Evolutionary conservation across 2,329 filamentous ascomycete genomes (phyloP).

Genomic region (Fusarium brevicatenulatum): DNA sequence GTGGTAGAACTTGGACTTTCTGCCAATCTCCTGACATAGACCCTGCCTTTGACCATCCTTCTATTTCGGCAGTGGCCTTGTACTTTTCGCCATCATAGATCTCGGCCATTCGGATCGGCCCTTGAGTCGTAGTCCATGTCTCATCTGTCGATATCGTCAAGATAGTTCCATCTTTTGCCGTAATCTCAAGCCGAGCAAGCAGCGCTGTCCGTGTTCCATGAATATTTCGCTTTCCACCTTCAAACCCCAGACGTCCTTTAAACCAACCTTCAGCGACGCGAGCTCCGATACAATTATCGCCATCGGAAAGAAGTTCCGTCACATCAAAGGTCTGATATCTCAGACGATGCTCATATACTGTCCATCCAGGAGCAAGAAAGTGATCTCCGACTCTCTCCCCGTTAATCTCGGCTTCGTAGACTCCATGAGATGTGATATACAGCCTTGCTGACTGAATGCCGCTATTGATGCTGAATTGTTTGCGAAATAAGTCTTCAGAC

Average conservation of each 20-base stretch:
- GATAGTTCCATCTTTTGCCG: constrained; percentile 9
- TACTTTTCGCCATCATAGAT: constrained; percentile 64
- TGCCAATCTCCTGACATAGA: constrained; percentile 48
- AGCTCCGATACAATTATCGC: constrained; percentile 49
- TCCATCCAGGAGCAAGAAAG: constrained; percentile 62
- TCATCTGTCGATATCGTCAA: constrained; percentile 49
- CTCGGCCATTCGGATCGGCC: constrained; percentile 46
- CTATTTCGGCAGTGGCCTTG: constrained; percentile 53
- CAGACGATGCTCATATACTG: constrained; percentile 59
- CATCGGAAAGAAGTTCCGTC: constrained; percentile 53
- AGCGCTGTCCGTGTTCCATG: constrained; percentile 52
- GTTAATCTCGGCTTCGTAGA: constrained; percentile 61
- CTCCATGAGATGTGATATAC: constrained; percentile 58
- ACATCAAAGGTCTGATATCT: constrained; percentile 65
- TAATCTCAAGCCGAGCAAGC: constrained; percentile 51
- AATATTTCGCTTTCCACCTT: constrained; percentile 37
- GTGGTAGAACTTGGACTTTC: constrained; percentile 38
- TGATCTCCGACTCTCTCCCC: constrained; percentile 45
- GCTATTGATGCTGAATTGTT: constrained; percentile 44
- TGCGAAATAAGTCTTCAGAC: constrained; percentile 43
- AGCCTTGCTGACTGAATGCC: constrained; percentile 51
- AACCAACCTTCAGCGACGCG: constrained; percentile 62
- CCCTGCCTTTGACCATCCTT: constrained; percentile 31
- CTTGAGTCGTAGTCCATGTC: constrained; percentile 29
- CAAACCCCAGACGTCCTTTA: constrained; percentile 47